Base-by-base conservation (phyloP, 75 land plant species). In the Pseudotsuga menziesii region DNA sequence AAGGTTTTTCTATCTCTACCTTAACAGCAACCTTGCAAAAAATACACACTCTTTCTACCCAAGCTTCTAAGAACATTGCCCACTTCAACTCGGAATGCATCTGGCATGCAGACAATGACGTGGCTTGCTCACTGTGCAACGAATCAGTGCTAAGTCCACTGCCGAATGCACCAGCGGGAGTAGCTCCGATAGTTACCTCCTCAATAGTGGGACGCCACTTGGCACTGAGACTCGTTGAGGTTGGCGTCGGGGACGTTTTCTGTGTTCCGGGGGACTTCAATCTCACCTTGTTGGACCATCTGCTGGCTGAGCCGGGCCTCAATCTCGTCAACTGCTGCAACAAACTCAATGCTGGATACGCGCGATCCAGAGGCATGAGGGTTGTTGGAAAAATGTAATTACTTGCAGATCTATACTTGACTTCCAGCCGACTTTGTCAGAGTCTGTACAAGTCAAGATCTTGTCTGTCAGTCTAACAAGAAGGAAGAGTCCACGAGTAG, bases 271-370 rank as follows among this genome's bases (percentile, higher is more conserved):
- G 89, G 16, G 88, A 88, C 60, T 88, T 85, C 82, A 88, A 88
- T 76, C 83, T 88, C 26, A 77, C 82, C 48, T 72, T 88, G 26
- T 83, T 88, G 3, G 90, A 88, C 74, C 83, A 88, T 76, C 74
- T 88, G 3, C 58, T 88, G 7, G 82, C 85, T 5, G 85, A 88
- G 58, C 89, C 85, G 0, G 76, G 60, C 17, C 86, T 88, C 39
- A 41, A 64, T 2, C 25, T 74, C 61, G 66, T 88, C 76, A 89
- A 89, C 0, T 89, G 91, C 80, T 89, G 91, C 77, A 89, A 89
- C 64, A 89, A 89, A 73, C 90, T 89, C 76, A 89, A 89, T 71
- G 91, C 91, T 61, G 91, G 91, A 15, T 89, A 87, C 78, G 91
- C 91, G 2, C 62, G 91, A 25, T 58, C 80, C 61, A 39, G 64